phyloP scores from a whole-genome alignment of 805 yeast genomes.

The Ogataea saltuana region DNA sequence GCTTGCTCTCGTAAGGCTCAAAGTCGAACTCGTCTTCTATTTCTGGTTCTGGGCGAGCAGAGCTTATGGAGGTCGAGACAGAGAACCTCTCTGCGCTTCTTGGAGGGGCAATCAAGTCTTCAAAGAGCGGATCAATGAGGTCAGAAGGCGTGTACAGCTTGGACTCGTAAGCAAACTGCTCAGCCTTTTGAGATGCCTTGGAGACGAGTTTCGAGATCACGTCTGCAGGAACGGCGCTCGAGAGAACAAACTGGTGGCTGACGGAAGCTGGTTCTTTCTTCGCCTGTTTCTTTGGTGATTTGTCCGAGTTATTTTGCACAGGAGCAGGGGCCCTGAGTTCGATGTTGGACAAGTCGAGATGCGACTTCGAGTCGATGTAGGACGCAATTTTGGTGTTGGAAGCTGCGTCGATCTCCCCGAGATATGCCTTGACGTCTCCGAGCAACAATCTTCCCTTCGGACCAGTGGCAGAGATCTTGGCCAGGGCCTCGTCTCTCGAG shows the following conservation, averaged over 20 bases:
- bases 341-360: conserved; percentile 73
- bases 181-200: conserved; percentile 48
- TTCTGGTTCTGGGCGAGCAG: conserved; percentile 16
- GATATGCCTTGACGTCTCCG: conserved; percentile 86
- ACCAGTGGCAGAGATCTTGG: conserved; percentile 79
- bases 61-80: conserved; percentile 33
- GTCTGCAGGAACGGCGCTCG: conserved; percentile 32
- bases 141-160: conserved; percentile 43
- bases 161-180: conserved; percentile 42
- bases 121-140: conserved; percentile 60
- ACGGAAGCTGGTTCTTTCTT: conserved; percentile 38
- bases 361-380: conserved; percentile 55
- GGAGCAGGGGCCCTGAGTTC: conserved; percentile 37
- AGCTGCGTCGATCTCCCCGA: conserved; percentile 68
- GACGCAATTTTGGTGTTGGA: conserved; percentile 54
- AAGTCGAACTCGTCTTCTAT: conserved; percentile 29
- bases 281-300: conserved; percentile 27
- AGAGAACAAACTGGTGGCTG: conserved; percentile 33
- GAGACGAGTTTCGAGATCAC: conserved; percentile 38
- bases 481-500: conserved; percentile 66
- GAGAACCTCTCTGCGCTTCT: conserved; percentile 45
- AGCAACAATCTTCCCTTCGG: conserved; percentile 84
- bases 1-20: conserved; percentile 24
- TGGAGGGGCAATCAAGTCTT: conserved; percentile 52
- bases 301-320: conserved; percentile 17